These are phyloP conservation scores for Hibiscus syriacus DNA, from an alignment of 345 rosid genomes.

Conservation along the genomic window DNA sequence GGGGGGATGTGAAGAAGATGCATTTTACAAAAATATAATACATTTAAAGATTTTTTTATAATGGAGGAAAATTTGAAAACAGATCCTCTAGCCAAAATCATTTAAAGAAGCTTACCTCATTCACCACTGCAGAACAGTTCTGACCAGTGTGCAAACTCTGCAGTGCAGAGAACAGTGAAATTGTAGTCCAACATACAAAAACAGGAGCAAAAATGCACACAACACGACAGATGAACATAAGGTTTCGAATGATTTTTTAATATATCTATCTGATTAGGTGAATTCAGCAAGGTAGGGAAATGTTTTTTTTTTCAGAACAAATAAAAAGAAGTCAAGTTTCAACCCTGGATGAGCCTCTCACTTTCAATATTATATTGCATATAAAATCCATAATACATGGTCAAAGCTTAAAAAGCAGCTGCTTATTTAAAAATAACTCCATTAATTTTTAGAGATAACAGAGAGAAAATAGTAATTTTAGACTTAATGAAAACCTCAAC, in stretches of 20 bases:
- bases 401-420: neutral
- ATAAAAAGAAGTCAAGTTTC: neutral
- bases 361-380: neutral
- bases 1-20: no score
- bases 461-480: neutral
- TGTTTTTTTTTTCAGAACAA: neutral
- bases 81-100: conserved; percentile 18
- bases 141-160: conserved; percentile 37
- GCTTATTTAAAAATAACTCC: neutral
- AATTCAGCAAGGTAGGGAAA: neutral
- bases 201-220: neutral
- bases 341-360: neutral
- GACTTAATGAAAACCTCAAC: neutral
- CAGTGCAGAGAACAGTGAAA: neutral
- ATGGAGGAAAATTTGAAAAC: conserved; percentile 27
- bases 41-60: no score
- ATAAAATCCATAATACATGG: neutral
- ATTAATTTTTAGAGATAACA: no score
- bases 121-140: conserved; percentile 34
- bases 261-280: neutral
- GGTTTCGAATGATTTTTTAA: neutral
- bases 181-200: neutral
- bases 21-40: no score
- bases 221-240: neutral
- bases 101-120: conserved; percentile 44